Base-by-base conservation (phyloP, 768 basidiomycete species). In the Boletus pseudopeckii region DNA sequence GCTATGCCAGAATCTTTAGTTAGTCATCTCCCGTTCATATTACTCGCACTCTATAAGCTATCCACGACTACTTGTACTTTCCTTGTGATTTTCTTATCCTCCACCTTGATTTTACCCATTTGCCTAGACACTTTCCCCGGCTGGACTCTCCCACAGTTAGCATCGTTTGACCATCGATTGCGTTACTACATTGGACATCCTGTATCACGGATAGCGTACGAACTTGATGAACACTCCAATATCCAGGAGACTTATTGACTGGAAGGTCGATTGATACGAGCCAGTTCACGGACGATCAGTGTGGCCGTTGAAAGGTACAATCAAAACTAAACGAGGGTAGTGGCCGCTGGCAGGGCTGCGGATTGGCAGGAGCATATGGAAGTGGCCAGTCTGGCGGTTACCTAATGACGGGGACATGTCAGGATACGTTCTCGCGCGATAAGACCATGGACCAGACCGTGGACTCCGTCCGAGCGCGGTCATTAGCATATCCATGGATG, bases 1-100 rank as follows among this genome's bases (percentile, higher is more conserved):
- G 38, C 69, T 90, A 65, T 90, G 88, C 70, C 76, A 85, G 70
- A 80, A 69, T 73, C 71, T 86, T 71, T 86, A 80, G 78, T 67
- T 68, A 70, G 76, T 70, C 72, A 66, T 69, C 55, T 58, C 47
- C 45, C 32, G 49, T 59, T 39, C 60, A 68, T 59, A 64, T 64
- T 46, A 63, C 39, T 47, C 49, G 57, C 60, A 71, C 51, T 54
- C 62, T 60, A 61, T 66, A 70, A 62, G 52, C 60, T 65, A 72
- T 53, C 54, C 55, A 58, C 64, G 51, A 59, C 42, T 64, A 60
- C 61, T 55, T 70, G 62, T 72, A 72, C 47, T 63, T 52, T 50
- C 43, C 9, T 48, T 58, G 49, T 26, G 30, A 20, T 48, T 52
- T n/a, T 44, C 14, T 8, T 24, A n/a, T 18, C 18, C 22, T 11